Conservation (phyloP, 1,284 basidiomycete genomes). For the Cryptococcus sp. region DNA sequence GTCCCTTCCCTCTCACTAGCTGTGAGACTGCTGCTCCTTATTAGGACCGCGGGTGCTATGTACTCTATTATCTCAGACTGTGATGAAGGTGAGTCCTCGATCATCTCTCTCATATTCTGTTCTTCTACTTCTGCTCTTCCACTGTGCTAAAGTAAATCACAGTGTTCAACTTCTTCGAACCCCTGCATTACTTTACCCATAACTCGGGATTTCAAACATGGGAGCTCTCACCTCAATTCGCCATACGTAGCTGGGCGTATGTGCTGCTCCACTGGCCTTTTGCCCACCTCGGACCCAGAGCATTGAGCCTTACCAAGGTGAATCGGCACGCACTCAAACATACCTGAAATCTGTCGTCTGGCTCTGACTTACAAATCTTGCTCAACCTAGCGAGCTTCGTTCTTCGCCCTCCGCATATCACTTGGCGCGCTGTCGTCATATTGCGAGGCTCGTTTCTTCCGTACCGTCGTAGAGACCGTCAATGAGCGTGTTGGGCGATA, state of each 20-base stretch:
- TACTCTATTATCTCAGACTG: slow-evolving; percentile 95
- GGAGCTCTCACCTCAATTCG: slow-evolving; percentile 89
- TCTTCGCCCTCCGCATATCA: slow-evolving; percentile 83
- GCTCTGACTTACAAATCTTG: slow-evolving; percentile 4
- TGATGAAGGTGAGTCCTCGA: slow-evolving; percentile 75
- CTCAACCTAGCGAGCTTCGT: slow-evolving; percentile 48
- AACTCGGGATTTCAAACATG: slow-evolving; percentile 95
- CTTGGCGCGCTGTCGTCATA: slow-evolving; percentile 73
- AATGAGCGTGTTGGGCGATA: slow-evolving; percentile 90
- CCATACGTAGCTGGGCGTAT: slow-evolving; percentile 93
- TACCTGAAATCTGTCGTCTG: background rate
- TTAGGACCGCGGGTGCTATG: slow-evolving; percentile 86
- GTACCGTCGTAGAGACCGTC: slow-evolving; percentile 75
- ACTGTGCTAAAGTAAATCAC: background rate
- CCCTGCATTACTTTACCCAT: slow-evolving; percentile 82
- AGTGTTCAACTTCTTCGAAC: slow-evolving; percentile 99
- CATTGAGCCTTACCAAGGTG: slow-evolving; percentile 55
- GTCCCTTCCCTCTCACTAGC: slow-evolving; percentile 78
- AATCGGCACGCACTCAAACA: slow-evolving; percentile 6
- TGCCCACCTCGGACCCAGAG: slow-evolving; percentile 45
- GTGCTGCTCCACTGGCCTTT: slow-evolving; percentile 67
- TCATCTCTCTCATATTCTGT: background rate
- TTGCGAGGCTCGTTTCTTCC: slow-evolving; percentile 83
- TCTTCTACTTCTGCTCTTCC: background rate
- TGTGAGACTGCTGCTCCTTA: slow-evolving; percentile 75